Conservation (phyloP, 176 grass and related monocot genomes). For the Phoenix roebelenii region DNA sequence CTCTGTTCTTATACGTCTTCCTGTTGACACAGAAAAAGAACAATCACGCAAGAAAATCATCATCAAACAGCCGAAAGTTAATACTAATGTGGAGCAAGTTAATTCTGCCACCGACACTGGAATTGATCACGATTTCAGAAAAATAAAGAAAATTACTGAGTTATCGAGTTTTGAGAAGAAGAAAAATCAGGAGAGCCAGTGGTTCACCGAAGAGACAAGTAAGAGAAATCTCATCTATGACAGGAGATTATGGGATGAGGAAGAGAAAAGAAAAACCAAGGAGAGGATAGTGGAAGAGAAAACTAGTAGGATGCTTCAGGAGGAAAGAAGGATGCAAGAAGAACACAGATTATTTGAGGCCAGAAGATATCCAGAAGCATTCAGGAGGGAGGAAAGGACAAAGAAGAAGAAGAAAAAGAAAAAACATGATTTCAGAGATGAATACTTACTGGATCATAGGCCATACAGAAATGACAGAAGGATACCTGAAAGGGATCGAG, state of each 20-base stretch:
- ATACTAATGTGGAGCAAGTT: constrained; percentile 19
- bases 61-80: constrained; percentile 77
- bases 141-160: constrained; percentile 69
- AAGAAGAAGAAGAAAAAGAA: constrained; percentile 95
- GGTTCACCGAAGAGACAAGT: constrained; percentile 39
- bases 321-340: constrained; percentile 42
- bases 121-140: constrained; percentile 45
- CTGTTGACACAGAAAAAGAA: constrained; percentile 54
- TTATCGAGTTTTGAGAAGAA: constrained; percentile 56
- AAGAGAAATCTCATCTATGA: constrained; percentile 36
- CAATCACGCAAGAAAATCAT: constrained; percentile 71
- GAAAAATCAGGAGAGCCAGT: constrained; percentile 36
- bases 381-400: constrained; percentile 59
- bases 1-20: constrained; percentile 66
- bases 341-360: constrained; percentile 44
- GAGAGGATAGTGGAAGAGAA: constrained; percentile 23
- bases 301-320: constrained; percentile 47
- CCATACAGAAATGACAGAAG: constrained; percentile 87
- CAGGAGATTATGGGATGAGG: constrained; percentile 29
- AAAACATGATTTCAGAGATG: constrained; percentile 89
- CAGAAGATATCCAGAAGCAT: constrained; percentile 43
- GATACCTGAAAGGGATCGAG: constrained; percentile 51
- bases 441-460: constrained; percentile 58
- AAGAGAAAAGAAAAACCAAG: constrained; percentile 44
- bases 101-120: constrained; percentile 23